Evolutionary conservation across 2,329 filamentous ascomycete species (phyloP).

Genomic region (Colletotrichum phormii): DNA sequence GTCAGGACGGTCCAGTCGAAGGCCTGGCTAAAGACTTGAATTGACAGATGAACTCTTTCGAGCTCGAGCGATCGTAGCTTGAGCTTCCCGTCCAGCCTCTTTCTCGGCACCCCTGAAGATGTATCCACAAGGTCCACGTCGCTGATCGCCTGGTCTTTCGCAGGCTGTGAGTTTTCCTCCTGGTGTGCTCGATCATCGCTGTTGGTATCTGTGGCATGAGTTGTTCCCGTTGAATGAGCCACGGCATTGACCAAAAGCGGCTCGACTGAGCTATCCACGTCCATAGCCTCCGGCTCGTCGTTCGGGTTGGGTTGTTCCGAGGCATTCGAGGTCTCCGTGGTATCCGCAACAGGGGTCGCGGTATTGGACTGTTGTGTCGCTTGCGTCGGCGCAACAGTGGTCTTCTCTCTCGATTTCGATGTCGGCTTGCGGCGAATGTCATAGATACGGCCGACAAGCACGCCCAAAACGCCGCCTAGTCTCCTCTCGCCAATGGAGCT

Average conservation of each 20-base stretch:
- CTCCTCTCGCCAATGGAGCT: conserved; percentile 71
- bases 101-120: conserved; percentile 41
- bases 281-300: not conserved
- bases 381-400: not conserved
- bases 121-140: conserved; percentile 2
- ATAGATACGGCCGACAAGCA: conserved; percentile 75
- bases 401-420: conserved; percentile 31
- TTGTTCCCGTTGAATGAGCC: not conserved
- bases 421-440: conserved; percentile 58
- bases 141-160: not conserved
- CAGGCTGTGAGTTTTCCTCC: not conserved
- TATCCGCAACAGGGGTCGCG: not conserved
- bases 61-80: conserved; percentile 79
- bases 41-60: conserved; percentile 79
- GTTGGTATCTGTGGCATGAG: not conserved
- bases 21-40: conserved; percentile 75
- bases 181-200: not conserved
- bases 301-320: not conserved
- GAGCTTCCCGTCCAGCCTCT: conserved; percentile 67
- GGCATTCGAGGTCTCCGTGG: not conserved
- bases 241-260: not conserved
- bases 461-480: conserved; percentile 75
- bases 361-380: not conserved
- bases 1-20: conserved; percentile 82
- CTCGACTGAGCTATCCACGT: conserved; percentile 4